Conservation (phyloP, 1,284 basidiomycete species). For the Cerioporus squamosus region DNA sequence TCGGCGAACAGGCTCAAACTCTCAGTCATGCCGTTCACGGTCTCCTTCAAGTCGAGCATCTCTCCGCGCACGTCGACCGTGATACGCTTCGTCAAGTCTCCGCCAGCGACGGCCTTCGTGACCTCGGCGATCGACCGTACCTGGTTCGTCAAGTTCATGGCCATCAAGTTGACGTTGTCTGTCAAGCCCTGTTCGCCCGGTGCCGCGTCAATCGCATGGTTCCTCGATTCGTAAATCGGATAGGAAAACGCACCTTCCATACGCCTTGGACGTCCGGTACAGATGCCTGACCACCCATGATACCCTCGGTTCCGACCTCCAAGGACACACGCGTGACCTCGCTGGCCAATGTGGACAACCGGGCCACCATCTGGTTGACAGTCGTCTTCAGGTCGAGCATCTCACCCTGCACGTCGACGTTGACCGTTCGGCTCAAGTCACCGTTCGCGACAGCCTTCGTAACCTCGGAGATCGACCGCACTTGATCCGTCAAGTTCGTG, state of each 20-base stretch:
- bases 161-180: slow-evolving; percentile 88
- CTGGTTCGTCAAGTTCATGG: slow-evolving; percentile 92
- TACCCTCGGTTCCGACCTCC: slow-evolving; percentile 95
- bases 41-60: slow-evolving; percentile 86
- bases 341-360: slow-evolving; percentile 81
- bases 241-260: slow-evolving; percentile 71
- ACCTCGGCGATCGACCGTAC: slow-evolving; percentile 88
- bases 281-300: slow-evolving; percentile 91
- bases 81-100: slow-evolving; percentile 91
- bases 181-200: slow-evolving; percentile 56
- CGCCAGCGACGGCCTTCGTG: slow-evolving; percentile 88
- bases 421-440: slow-evolving; percentile 87
- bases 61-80: slow-evolving; percentile 90
- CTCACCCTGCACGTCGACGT: slow-evolving; percentile 96
- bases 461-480: slow-evolving; percentile 95
- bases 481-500: slow-evolving; percentile 93
- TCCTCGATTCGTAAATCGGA: not conserved
- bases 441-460: slow-evolving; percentile 97
- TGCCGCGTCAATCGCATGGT: not conserved
- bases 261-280: slow-evolving; percentile 90
- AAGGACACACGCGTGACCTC: slow-evolving; percentile 89
- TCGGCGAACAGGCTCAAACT: slow-evolving; percentile 87
- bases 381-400: slow-evolving; percentile 94
- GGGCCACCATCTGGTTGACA: slow-evolving; percentile 91
- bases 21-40: slow-evolving; percentile 92